A percentile compares a stretch with the other conserved stretches of the same genome.
Evolutionary conservation across 495 filamentous ascomycete species (phyloP).

Genomic region (Penicillium mononematosum): DNA sequence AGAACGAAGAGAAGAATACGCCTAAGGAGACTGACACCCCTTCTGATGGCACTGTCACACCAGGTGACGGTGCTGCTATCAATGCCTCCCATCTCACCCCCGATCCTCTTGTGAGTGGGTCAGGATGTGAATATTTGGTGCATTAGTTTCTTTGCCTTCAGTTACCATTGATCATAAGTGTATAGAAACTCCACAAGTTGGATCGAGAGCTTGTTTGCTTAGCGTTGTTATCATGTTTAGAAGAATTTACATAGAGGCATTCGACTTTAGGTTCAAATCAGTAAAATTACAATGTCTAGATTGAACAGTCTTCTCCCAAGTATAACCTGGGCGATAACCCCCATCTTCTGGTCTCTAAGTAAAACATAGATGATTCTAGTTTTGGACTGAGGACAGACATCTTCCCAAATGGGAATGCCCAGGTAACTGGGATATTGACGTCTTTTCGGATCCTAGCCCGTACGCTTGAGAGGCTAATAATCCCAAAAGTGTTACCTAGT

Average conservation of each 20-base stretch:
- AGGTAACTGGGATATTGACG: too few relatives aligned
- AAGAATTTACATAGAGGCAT: background rate
- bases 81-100: constrained; percentile 30
- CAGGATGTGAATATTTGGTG: background rate
- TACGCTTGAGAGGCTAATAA: too few relatives aligned
- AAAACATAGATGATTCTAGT: background rate
- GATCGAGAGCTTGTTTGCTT: background rate
- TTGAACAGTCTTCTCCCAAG: background rate
- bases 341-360: background rate
- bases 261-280: background rate
- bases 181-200: background rate
- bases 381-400: background rate
- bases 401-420: background rate
- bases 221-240: background rate
- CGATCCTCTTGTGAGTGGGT: constrained; percentile 40
- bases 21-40: constrained; percentile 15
- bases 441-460: too few relatives aligned
- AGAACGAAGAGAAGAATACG: constrained; percentile 22
- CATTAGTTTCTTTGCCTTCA: background rate
- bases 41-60: constrained; percentile 17
- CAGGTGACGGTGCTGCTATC: constrained; percentile 13
- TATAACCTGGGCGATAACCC: background rate
- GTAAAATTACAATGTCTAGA: background rate
- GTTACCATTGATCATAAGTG: background rate
- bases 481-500: too few relatives aligned